Conservation (phyloP, 2,329 filamentous ascomycete genomes). For the Spiromastix sp. region DNA sequence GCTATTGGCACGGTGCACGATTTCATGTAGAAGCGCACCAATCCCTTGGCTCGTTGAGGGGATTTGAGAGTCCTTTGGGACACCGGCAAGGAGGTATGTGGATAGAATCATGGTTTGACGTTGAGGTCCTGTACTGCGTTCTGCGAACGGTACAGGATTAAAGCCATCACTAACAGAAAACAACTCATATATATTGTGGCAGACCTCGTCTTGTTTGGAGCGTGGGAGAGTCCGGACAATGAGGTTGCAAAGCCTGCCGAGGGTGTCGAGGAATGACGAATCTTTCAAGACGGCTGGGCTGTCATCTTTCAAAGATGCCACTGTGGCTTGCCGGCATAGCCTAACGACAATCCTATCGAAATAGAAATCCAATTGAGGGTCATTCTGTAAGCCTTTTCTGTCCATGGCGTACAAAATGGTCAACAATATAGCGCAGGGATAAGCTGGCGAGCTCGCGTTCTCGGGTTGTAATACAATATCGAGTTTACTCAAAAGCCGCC, state of each 20-base stretch:
- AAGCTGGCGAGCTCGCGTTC: conserved; percentile 36
- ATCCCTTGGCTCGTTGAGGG: conserved; percentile 24
- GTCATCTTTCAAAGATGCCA: conserved; percentile 22
- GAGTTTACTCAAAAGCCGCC: conserved; percentile 54
- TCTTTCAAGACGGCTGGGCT: conserved; percentile 36
- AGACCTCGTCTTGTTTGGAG: conserved; percentile 42
- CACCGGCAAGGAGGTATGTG: conserved; percentile 46
- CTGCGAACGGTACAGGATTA: conserved; percentile 24
- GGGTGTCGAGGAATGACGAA: conserved; percentile 45
- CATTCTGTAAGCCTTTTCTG: conserved; percentile 35
- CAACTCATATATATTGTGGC: conserved; percentile 44
- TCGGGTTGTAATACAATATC: conserved; percentile 44
- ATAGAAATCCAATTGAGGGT: conserved; percentile 35
- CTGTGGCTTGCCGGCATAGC: conserved; percentile 30
- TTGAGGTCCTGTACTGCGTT: conserved; percentile 21
- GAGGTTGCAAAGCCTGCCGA: conserved; percentile 51
- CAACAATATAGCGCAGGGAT: conserved; percentile 49
- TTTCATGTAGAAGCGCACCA: conserved; percentile 24
- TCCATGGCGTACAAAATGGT: conserved; percentile 53
- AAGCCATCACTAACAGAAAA: conserved; percentile 33
- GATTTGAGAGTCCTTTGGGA: conserved; percentile 30
- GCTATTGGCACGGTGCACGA: conserved; percentile 24
- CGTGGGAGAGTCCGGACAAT: conserved; percentile 46
- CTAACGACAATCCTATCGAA: conserved; percentile 42
- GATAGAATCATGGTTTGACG: conserved; percentile 45